phyloP scores from a whole-genome alignment of 2,329 filamentous ascomycete genomes.

The Balansia obtecta region DNA sequence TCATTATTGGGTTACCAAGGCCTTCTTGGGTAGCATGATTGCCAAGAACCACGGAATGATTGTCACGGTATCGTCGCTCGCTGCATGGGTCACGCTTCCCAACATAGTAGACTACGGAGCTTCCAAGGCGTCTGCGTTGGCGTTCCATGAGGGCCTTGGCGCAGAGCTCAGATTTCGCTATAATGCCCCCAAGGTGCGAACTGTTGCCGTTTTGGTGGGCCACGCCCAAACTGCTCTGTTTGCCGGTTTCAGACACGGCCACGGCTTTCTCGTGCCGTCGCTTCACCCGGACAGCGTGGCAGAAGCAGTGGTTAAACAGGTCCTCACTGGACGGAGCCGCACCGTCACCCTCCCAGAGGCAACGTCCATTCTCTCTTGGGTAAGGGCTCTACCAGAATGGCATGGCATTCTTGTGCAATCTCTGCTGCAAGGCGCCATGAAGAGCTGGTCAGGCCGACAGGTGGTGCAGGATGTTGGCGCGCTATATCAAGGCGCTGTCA shows the following conservation, averaged over 20 bases:
- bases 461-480: conserved; percentile 32
- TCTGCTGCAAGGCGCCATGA: conserved; percentile 28
- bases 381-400: conserved; percentile 50
- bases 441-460: conserved; percentile 31
- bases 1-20: conserved; percentile 53
- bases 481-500: not conserved
- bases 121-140: conserved; percentile 52
- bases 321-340: conserved; percentile 34
- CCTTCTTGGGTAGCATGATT: conserved; percentile 57
- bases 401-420: conserved; percentile 41
- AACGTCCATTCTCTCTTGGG: conserved; percentile 25
- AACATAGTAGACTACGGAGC: conserved; percentile 56
- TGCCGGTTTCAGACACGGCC: conserved; percentile 43
- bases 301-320: conserved; percentile 34
- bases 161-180: conserved; percentile 47
- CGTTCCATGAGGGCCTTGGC: conserved; percentile 55
- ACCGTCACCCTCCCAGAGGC: conserved; percentile 34
- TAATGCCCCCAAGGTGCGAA: conserved; percentile 50
- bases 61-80: conserved; percentile 55
- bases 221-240: conserved; percentile 25
- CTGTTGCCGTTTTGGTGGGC: conserved; percentile 49
- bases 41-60: conserved; percentile 56
- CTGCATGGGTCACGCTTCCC: conserved; percentile 47
- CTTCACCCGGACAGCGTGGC: conserved; percentile 29
- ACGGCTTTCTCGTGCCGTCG: conserved; percentile 20